These are phyloP conservation scores for Aspergillus eucalypticola DNA, from an alignment of 2,329 filamentous ascomycete species.

Conservation along the genomic window DNA sequence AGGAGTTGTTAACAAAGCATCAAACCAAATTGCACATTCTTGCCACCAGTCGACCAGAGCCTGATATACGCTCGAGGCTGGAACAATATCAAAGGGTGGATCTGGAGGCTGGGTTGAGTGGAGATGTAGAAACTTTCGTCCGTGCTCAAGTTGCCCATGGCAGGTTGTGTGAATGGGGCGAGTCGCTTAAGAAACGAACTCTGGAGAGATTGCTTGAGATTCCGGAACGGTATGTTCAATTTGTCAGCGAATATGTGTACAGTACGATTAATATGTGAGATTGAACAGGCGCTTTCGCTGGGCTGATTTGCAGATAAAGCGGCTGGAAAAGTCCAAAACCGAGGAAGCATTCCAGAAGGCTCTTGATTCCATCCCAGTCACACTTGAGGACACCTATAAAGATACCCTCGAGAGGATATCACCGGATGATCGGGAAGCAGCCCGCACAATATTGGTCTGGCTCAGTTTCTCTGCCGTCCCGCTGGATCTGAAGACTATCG, in stretches of 20 bases:
- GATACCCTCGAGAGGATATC: neutral
- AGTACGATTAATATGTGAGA: neutral
- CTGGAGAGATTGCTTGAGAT: neutral
- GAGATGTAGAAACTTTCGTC: slow-evolving; percentile 8
- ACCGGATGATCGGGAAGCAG: neutral
- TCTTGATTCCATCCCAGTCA: neutral
- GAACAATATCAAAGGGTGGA: neutral
- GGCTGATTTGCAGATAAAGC: slow-evolving; percentile 6
- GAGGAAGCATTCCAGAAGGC: neutral
- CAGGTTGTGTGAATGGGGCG: neutral
- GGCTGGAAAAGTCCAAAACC: neutral
- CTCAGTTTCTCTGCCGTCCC: slow-evolving; percentile 1
- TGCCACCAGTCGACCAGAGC: slow-evolving; percentile 2
- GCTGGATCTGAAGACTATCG: neutral
- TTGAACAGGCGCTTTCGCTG: slow-evolving; percentile 8
- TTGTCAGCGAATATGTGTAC: neutral
- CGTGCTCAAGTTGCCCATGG: neutral
- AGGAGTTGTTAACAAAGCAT: neutral
- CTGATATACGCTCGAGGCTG: slow-evolving; percentile 1
- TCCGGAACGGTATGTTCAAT: neutral
- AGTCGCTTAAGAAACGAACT: neutral
- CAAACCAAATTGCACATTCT: neutral
- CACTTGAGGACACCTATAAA: slow-evolving; percentile 4
- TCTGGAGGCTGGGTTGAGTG: neutral
- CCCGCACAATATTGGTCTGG: slow-evolving; percentile 1